These are phyloP conservation scores for Cercospora nicotianae DNA, from an alignment of 2,329 filamentous ascomycete species.

Conservation along the genomic window DNA sequence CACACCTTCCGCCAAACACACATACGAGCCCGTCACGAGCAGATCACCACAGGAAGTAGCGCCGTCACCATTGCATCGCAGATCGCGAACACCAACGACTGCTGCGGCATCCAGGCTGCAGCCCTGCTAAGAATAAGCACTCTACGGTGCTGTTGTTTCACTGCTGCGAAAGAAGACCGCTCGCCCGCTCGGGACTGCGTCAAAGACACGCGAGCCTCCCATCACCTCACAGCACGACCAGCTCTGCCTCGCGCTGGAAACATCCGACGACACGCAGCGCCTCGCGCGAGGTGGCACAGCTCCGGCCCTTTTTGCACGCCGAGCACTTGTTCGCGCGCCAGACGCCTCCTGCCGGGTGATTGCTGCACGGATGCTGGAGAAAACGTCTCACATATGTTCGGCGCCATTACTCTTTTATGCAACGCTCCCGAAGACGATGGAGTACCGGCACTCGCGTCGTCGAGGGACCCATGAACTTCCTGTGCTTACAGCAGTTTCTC, in stretches of 20 bases:
- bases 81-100: background rate
- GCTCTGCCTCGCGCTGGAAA: background rate
- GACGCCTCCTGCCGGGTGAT: background rate
- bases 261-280: background rate
- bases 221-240: background rate
- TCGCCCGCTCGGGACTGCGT: background rate
- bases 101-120: background rate
- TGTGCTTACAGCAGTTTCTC: constrained; percentile 8
- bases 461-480: constrained; percentile 7
- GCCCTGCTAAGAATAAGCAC: background rate
- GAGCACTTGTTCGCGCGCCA: background rate
- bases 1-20: background rate
- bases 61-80: background rate
- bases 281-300: background rate
- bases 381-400: constrained; percentile 4
- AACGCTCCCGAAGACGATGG: constrained; percentile 11
- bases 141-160: background rate
- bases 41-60: background rate
- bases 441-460: constrained; percentile 8
- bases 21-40: background rate
- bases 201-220: background rate
- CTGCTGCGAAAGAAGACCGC: background rate
- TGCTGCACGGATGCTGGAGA: background rate
- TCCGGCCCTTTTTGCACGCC: background rate
- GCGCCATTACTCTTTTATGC: constrained; percentile 15